These are phyloP conservation scores for Hypoxylon fragiforme DNA, from an alignment of 495 filamentous ascomycete species.

Conservation along the genomic window DNA sequence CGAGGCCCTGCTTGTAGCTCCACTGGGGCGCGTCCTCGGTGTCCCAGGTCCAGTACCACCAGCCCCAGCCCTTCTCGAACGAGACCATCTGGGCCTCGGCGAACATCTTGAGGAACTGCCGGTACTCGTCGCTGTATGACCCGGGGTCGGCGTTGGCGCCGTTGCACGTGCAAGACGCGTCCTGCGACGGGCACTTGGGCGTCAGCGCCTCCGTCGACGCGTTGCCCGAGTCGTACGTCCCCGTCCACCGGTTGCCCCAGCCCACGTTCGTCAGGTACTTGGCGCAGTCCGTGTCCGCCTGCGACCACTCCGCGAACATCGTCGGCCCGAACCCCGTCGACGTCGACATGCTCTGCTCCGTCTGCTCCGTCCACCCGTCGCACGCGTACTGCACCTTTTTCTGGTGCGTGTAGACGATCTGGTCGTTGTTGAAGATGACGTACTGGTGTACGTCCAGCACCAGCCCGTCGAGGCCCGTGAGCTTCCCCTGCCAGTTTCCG, in stretches of 20 bases:
- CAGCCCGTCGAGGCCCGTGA: constrained; percentile 59
- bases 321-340: constrained; percentile 90
- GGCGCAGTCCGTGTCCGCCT: constrained; percentile 97
- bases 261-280: constrained; percentile 87
- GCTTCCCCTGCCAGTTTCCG: constrained; percentile 72
- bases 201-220: constrained; percentile 56
- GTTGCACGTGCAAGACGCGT: constrained; percentile 69
- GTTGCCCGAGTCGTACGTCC: constrained; percentile 66
- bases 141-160: constrained; percentile 72
- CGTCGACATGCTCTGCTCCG: constrained; percentile 66
- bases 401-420: constrained; percentile 73
- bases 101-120: constrained; percentile 83
- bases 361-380: constrained; percentile 79
- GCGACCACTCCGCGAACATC: constrained; percentile 96
- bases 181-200: constrained; percentile 69
- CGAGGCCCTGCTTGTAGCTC: constrained; percentile 87
- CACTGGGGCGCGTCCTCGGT: constrained; percentile 75
- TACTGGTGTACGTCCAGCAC: constrained; percentile 95
- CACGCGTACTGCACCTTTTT: constrained; percentile 84
- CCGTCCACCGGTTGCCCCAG: constrained; percentile 87
- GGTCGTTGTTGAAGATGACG: constrained; percentile 79
- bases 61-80: constrained; percentile 90
- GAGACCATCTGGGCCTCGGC: constrained; percentile 93
- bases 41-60: constrained; percentile 94
- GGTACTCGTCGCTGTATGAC: constrained; percentile 73